These are phyloP conservation scores for Wickerhamiella azyma DNA, from an alignment of 805 yeast genomes.

Conservation along the genomic window DNA sequence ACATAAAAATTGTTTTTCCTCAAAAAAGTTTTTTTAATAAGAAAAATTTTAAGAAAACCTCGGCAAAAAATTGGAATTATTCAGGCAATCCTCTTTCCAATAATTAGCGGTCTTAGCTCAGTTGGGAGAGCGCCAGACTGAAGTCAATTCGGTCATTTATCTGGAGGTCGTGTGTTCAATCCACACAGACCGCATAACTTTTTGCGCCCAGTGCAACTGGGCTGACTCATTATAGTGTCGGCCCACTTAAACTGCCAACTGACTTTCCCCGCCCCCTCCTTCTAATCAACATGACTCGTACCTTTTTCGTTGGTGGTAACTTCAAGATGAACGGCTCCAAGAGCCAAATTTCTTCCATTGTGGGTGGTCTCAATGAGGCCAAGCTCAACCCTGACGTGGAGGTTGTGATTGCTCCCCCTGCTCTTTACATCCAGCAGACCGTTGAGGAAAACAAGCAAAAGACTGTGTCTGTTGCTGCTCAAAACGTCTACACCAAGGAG, in stretches of 20 bases:
- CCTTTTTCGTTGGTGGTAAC: constrained; percentile 97
- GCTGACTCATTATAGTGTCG: not conserved
- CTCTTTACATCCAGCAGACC: constrained; percentile 75
- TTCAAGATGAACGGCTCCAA: constrained; percentile 96
- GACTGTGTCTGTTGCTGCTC: constrained; percentile 75
- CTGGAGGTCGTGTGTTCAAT: not conserved
- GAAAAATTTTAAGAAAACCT: too few relatives aligned
- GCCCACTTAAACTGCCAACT: not conserved
- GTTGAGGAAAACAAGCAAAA: constrained; percentile 49
- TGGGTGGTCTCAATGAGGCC: constrained; percentile 69
- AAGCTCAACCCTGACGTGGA: constrained; percentile 65
- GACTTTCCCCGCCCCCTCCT: not conserved
- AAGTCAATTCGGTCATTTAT: constrained; percentile 18
- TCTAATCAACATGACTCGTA: constrained; percentile 44
- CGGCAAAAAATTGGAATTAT: too few relatives aligned
- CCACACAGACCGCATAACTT: not conserved
- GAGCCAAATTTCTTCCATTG: constrained; percentile 68
- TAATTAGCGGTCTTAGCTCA: constrained; percentile 31
- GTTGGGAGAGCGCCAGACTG: constrained; percentile 40
- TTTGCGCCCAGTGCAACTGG: not conserved
- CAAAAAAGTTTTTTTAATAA: too few relatives aligned
- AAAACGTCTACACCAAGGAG: constrained; percentile 75
- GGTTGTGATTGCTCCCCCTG: constrained; percentile 94
- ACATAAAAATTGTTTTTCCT: too few relatives aligned
- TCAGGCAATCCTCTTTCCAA: too few relatives aligned